Evolutionary conservation across 2,329 filamentous ascomycete species (phyloP), one percentile per base, ranked within the genome.

Genomic region (Neonectria neomacrospora): DNA sequence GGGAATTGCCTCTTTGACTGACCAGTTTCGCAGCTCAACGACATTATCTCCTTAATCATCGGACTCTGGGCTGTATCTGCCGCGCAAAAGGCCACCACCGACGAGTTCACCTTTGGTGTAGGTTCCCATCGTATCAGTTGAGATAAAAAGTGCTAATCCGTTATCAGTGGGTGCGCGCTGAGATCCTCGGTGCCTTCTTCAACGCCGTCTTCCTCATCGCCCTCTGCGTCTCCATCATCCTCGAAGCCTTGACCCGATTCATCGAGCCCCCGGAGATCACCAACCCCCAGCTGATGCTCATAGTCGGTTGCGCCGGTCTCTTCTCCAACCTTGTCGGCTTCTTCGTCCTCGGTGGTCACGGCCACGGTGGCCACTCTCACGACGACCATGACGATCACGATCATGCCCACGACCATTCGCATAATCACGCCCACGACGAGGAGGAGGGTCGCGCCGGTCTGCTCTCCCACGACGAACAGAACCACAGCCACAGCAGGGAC

Each of bases 191-290:
- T 74, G 96, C 96, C 51, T 90, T 98, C 72, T 93, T 98, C 80
- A 99, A 99, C 74, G 96, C 96, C 70, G 95, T 98, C 48, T 99
- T 99, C 82, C 85, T 99, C 47, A 96, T 99, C 75, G 96, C 96
- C 8, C 87, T 99, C 9, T 99, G 96, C 81, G 85, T 99, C 60
- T 96, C 95, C 54, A 99, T 99, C 79, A 92, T 98, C 74, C 89
- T 99, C 73, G 96, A 99, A 80, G 96, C 96, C 16, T 87, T 97
- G 64, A 93, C 94, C 73, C 91, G 96, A 74, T 91, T 99, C 71
- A 86, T 98, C 75, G 93, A 98, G 73, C 94, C 94, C 8, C 94
- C 95, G 73, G 89, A 92, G 76, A 94, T 99, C 74, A 84, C 84
- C 54, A 93, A 97, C 73, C 94, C 96, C 1, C 86, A 91, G 72